Evolutionary conservation across 108 stramenopile genomes (phyloP).

Genomic region (Nitzschia sp.): DNA sequence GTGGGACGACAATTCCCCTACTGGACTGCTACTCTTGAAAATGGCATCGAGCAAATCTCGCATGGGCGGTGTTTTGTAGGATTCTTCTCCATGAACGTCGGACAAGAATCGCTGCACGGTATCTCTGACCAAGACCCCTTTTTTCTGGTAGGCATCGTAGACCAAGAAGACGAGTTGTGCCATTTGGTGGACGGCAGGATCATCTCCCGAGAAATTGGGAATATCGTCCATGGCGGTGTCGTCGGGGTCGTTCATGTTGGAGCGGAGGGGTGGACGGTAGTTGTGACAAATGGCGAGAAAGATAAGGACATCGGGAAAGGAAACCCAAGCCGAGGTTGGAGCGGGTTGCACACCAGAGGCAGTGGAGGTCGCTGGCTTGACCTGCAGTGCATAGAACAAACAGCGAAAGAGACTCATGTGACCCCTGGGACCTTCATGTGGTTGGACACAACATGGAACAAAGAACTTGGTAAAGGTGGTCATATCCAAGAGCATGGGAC

Average conservation of each 20-base stretch:
- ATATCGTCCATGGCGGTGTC: conserved; percentile 7
- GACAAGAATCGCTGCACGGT: conserved; percentile 80
- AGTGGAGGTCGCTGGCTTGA: conserved; percentile 18
- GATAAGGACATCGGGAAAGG: conserved; percentile 71
- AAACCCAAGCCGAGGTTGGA: conserved; percentile 33
- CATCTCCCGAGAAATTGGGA: conserved; percentile 26
- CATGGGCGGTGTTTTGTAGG: conserved; percentile 50
- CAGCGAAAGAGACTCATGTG: conserved; percentile 86
- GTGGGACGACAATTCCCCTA: conserved; percentile 6
- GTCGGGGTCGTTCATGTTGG: conserved; percentile 14
- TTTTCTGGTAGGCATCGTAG: conserved; percentile 83
- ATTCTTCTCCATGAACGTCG: conserved; percentile 82
- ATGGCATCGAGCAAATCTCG: conserved; percentile 51
- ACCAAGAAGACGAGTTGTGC: conserved; percentile 56
- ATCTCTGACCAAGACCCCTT: conserved; percentile 61
- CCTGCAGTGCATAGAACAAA: conserved; percentile 60
- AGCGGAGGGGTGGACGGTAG: conserved; percentile 12
- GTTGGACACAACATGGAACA: conserved; percentile 59
- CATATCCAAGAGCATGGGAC: conserved; percentile 65
- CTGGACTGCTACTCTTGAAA: conserved; percentile 39
- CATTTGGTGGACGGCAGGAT: conserved; percentile 31
- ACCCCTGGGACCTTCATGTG: conserved; percentile 69
- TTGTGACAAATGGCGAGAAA: conserved; percentile 71
- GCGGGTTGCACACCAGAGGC: conserved; percentile 10
- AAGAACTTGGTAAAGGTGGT: conserved; percentile 47